Evolutionary conservation across 2,329 filamentous ascomycete genomes (phyloP), one percentile per base, ranked within the genome.

Genomic region (Amylocarpus encephaloides): DNA sequence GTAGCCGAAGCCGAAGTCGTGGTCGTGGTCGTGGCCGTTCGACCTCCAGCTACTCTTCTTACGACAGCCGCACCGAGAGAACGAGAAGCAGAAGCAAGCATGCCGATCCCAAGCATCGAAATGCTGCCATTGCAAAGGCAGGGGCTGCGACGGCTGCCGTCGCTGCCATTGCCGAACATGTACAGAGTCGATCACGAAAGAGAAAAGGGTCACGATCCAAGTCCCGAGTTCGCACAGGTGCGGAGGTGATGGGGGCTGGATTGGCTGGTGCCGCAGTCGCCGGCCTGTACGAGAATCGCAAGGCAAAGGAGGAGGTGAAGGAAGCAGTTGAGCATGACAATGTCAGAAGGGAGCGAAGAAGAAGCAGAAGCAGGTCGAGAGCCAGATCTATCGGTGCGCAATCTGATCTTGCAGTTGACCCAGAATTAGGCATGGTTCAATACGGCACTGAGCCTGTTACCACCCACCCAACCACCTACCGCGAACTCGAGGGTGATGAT

Each of bases 361-460:
- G 59, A 57, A 60, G 49, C 53, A 60, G 59, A 57, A 60, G 49
- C 53, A 62, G 62, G 58, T 70, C 68, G 34, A 71, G 74, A 66
- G 76, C 73, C 71, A 76, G 73, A 69, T 79, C 77, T 59, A 62
- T 61, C 52, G 68, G 66, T 65, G 66, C 64, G 61, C 69, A 73
- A 69, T 73, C 73, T 61, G 73, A 75, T 66, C 69, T 70, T 64
- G 69, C 68, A 57, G 56, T 62, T 82, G 79, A 83, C 78, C 75
- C 74, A 72, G 78, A 82, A 71, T 71, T 83, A 80, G 80, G 79
- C 71, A 74, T 83, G 74, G 78, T 84, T 75, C 78, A 83, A 67
- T 84, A 84, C 72, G 80, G 80, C 59, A 73, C 71, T 64, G 73
- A 76, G 58, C 79, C 80, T 60, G 72, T 84, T 58, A 40, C 38